Base-by-base conservation (phyloP, 495 filamentous ascomycete genomes). In the Aspergillus baeticus region DNA sequence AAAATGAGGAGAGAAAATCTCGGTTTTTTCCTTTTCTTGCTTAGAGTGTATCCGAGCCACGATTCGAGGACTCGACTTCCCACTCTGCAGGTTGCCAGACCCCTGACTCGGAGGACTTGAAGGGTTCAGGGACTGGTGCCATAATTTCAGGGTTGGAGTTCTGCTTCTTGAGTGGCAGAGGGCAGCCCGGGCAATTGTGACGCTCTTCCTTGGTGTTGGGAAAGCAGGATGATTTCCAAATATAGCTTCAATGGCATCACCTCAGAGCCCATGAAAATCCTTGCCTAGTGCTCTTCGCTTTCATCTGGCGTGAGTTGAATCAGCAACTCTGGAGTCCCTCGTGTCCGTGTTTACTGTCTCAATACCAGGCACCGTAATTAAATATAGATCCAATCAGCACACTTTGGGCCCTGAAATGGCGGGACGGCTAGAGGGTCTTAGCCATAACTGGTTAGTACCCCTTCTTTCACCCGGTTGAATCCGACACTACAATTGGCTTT, bases 301-400 rank as follows among this genome's bases (percentile, higher is more conserved):
- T 26, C 35, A 41, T 37, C 13, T 37, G 15, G 15, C 11, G 49
- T 44, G 39, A 38, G 23, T 18, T 29, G 26, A 29, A 29, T 29
- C 26, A 29, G 26, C 26, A 29, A 29, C 26, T 8, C 26, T 8
- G 26, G 26, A 46, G 31, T 46, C 3, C 45, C 49, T 57, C 55
- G 29, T 45, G 55, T 45, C 20, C 18, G 53, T 33, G 1, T 58
- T 29, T 51, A 58, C 60, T 46, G 59, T 57, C 46, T 54, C 6
- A 54, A 47, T 51, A 63, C 64, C 64, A 66, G 64, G 64, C 39
- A 66, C 64, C 43, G 50, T 62, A 54, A 44, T 49, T 14, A 38
- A 23, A 2, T 22, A 3, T 8, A 2, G 13, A 14, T 11, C 61
- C 57, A 64, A 64, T 64, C 6, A 58, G 2, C 0, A 15, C 1